Evolutionary conservation across 768 basidiomycete species (phyloP).

Genomic region (Podaxis mareebaensis): DNA sequence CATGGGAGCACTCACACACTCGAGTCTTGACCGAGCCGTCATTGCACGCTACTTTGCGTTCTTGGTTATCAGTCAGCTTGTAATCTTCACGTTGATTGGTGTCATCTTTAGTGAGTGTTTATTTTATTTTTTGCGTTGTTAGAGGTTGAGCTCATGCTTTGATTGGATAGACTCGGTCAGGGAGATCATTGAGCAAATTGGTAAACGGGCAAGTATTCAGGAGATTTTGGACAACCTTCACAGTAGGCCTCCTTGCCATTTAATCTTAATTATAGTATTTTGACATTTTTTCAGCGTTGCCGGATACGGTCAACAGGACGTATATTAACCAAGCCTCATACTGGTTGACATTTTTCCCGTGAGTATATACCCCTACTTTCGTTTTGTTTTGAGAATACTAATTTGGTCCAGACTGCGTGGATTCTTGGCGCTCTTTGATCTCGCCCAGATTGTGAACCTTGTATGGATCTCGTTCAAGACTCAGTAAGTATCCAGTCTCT

Average conservation of each 20-base stretch:
- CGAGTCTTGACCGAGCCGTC: conserved; percentile 86
- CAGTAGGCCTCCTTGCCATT: conserved; percentile 33
- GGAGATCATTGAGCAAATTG: conserved; percentile 44
- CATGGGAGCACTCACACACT: conserved; percentile 65
- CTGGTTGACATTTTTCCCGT: conserved; percentile 96
- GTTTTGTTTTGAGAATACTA: not conserved
- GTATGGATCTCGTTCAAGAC: conserved; percentile 85
- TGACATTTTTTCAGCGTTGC: conserved; percentile 49
- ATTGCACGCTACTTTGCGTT: conserved; percentile 93
- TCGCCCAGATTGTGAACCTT: conserved; percentile 93
- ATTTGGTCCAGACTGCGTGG: conserved; percentile 72
- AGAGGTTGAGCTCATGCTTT: conserved; percentile 1
- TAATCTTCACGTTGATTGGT: conserved; percentile 92
- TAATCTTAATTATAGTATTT: not conserved
- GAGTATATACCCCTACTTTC: conserved; percentile 29
- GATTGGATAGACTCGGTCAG: conserved; percentile 38
- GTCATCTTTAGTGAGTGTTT: conserved; percentile 77
- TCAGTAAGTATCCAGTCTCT: conserved; percentile 45
- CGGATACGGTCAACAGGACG: conserved; percentile 73
- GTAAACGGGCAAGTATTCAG: conserved; percentile 42
- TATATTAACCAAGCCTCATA: conserved; percentile 92
- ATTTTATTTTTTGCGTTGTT: not conserved
- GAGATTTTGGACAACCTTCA: conserved; percentile 49
- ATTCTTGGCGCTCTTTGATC: conserved; percentile 91
- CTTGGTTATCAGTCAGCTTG: conserved; percentile 88